phyloP scores from a whole-genome alignment of 495 filamentous ascomycete species.

The Xylaria bambusicola region DNA sequence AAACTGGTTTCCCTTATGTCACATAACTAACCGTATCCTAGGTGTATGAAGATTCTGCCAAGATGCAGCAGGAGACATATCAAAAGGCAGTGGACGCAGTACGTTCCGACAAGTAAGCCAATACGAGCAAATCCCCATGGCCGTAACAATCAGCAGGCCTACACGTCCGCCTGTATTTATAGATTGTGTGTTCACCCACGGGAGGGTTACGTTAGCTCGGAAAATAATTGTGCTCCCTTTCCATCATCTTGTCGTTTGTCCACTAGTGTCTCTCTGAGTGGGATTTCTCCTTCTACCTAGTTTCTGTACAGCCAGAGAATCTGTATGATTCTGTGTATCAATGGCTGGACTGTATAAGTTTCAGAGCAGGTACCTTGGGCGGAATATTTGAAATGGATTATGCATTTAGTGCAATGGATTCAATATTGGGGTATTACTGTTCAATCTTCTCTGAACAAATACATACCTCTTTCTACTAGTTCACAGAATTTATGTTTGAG shows the following conservation, averaged over 20 bases:
- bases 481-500: too few relatives aligned
- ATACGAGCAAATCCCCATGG: background rate
- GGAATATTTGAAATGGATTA: background rate
- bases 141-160: background rate
- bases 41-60: constrained; percentile 30
- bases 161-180: background rate
- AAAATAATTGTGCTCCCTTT: too few relatives aligned
- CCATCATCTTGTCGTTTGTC: too few relatives aligned
- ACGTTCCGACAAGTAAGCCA: background rate
- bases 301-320: too few relatives aligned
- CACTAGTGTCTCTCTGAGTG: background rate
- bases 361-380: background rate
- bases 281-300: background rate
- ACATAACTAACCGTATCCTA: constrained; percentile 25
- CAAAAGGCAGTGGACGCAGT: constrained; percentile 21
- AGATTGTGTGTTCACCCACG: background rate
- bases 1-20: background rate
- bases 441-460: background rate
- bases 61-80: constrained; percentile 20
- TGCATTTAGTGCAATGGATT: background rate
- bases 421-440: background rate
- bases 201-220: background rate
- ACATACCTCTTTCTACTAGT: too few relatives aligned
- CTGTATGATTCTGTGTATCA: background rate
- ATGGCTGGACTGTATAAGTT: constrained; percentile 6